phyloP scores from a whole-genome alignment of 2,329 filamentous ascomycete genomes.

The Botryotinia narcissicola region DNA sequence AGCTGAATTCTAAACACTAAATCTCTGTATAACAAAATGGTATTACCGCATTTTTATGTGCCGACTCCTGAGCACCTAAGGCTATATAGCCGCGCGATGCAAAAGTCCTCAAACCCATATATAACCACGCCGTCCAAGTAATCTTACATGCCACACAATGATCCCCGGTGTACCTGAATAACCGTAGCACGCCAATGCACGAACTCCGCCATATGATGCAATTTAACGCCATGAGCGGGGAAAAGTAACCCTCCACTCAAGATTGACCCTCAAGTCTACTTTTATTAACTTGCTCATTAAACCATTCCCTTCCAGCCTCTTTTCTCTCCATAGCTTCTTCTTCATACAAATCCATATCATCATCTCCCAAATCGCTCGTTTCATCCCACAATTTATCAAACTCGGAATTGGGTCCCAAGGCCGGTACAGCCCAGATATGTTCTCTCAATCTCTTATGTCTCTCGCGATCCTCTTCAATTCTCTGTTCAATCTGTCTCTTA shows the following conservation, averaged over 20 bases:
- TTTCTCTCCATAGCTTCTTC: conserved; percentile 60
- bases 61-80: neutral
- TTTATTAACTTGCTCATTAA: conserved; percentile 29
- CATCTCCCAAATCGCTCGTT: conserved; percentile 79
- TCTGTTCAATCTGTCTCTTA: conserved; percentile 87
- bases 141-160: neutral
- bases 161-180: neutral
- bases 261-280: neutral
- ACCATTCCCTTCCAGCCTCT: conserved; percentile 31
- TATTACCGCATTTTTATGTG: neutral
- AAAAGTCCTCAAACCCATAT: neutral
- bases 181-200: neutral
- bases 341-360: conserved; percentile 72
- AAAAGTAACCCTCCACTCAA: neutral
- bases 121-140: neutral
- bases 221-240: neutral
- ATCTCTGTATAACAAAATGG: neutral
- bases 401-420: conserved; percentile 52
- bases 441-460: conserved; percentile 89
- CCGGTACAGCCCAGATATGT: conserved; percentile 85
- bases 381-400: conserved; percentile 83
- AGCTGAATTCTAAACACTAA: neutral
- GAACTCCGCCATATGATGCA: neutral
- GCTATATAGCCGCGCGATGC: neutral
- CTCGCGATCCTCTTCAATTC: conserved; percentile 95